Percentiles rank a stretch among this genome's conserved stretches.
Conservation (phyloP, 371 early-diverging fungal genomes). For the Syncephalastrum monosporum region DNA sequence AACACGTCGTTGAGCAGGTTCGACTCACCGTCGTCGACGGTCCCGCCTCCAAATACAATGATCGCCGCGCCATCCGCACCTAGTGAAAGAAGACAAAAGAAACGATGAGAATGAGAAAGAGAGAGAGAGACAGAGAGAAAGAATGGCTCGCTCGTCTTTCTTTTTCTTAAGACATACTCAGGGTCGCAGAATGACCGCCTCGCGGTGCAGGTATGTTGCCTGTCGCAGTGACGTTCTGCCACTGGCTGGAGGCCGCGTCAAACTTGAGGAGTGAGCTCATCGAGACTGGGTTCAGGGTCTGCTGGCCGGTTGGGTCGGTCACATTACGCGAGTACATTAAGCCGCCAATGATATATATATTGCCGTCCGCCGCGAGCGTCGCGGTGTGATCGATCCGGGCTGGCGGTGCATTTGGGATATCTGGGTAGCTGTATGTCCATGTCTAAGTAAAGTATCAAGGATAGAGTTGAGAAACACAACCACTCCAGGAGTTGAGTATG, state of each 20-base stretch:
- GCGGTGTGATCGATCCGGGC: slow-evolving; percentile 19
- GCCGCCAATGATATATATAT: slow-evolving; percentile 25
- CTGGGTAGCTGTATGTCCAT: slow-evolving; percentile 12
- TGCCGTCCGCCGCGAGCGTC: slow-evolving; percentile 29
- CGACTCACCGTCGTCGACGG: slow-evolving; percentile 18
- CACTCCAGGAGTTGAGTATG: slow-evolving; percentile 11
- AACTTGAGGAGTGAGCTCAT: slow-evolving; percentile 36
- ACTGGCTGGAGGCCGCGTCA: slow-evolving; percentile 26
- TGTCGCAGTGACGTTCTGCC: slow-evolving; percentile 38
- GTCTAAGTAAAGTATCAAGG: slow-evolving; percentile 10
- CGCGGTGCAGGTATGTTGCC: slow-evolving; percentile 48
- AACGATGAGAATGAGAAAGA: too few relatives aligned
- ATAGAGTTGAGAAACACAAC: slow-evolving; percentile 15
- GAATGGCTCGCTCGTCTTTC: too few relatives aligned
- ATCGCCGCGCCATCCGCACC: slow-evolving; percentile 15
- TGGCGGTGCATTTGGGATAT: slow-evolving; percentile 8
- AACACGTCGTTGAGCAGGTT: slow-evolving; percentile 38
- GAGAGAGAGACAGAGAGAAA: too few relatives aligned
- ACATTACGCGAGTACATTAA: slow-evolving; percentile 19
- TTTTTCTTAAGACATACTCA: slow-evolving; percentile 20
- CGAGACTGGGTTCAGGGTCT: slow-evolving; percentile 35
- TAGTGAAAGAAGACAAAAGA: neutral
- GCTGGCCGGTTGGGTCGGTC: slow-evolving; percentile 27
- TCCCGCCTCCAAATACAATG: slow-evolving; percentile 41
- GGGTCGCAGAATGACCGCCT: slow-evolving; percentile 39